Evolutionary conservation across 108 stramenopile species (phyloP).

Genomic region (Skeletonema costatum): DNA sequence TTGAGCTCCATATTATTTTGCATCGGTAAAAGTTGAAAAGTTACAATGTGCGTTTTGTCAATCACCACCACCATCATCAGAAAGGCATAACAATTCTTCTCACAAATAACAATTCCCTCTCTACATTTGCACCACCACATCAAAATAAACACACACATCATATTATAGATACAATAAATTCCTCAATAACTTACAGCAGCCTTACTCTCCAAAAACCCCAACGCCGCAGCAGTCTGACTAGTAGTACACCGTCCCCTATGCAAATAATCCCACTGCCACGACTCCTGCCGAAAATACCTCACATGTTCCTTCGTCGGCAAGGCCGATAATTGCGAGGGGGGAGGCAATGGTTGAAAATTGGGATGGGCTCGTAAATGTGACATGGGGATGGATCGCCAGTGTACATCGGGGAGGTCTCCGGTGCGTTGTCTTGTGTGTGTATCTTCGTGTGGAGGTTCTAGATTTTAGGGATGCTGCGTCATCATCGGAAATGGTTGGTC

Average conservation of each 20-base stretch:
- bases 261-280: constrained; percentile 90
- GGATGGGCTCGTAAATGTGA: constrained; percentile 84
- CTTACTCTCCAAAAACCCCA: constrained; percentile 70
- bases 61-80: too few relatives aligned
- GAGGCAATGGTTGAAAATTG: constrained; percentile 66
- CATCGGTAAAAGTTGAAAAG: too few relatives aligned
- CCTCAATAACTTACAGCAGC: constrained; percentile 27
- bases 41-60: too few relatives aligned
- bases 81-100: too few relatives aligned
- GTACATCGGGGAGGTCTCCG: constrained; percentile 78
- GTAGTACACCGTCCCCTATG: constrained; percentile 86
- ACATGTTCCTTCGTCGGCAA: constrained; percentile 71
- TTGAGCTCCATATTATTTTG: too few relatives aligned
- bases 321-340: constrained; percentile 40
- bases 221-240: constrained; percentile 76
- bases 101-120: too few relatives aligned
- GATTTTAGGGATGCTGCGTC: not conserved
- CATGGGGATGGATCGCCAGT: constrained; percentile 78
- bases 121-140: too few relatives aligned
- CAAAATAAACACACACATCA: too few relatives aligned
- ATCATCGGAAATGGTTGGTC: not conserved
- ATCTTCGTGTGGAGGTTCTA: not conserved
- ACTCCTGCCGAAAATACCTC: constrained; percentile 81
- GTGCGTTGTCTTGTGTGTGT: constrained; percentile 12
- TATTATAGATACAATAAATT: too few relatives aligned